Conservation (phyloP, 2,329 filamentous ascomycete species). For the Cercospora nicotianae region DNA sequence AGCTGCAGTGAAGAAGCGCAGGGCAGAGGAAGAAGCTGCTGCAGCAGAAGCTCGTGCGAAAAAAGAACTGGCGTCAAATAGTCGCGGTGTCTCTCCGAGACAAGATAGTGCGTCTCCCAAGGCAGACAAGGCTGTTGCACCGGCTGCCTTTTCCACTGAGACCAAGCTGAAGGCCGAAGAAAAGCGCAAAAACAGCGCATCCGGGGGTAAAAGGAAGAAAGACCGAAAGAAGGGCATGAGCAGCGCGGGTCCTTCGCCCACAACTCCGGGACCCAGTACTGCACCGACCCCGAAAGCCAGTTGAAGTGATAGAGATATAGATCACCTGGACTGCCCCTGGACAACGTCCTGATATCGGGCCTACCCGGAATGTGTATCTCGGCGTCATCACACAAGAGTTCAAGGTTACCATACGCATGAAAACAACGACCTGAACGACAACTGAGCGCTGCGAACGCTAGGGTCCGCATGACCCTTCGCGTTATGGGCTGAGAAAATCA, state of each 20-base stretch:
- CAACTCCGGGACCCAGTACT: slow-evolving; percentile 23
- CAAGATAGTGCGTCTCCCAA: slow-evolving; percentile 8
- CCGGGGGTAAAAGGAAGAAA: slow-evolving; percentile 23
- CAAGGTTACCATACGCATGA: not conserved
- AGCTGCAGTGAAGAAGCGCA: slow-evolving; percentile 45
- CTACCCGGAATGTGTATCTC: not conserved
- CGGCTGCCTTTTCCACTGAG: slow-evolving; percentile 26
- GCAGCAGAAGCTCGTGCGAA: slow-evolving; percentile 29
- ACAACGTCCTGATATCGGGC: not conserved
- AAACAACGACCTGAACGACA: not conserved
- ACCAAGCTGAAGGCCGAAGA: slow-evolving; percentile 21
- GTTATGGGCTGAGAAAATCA: not conserved
- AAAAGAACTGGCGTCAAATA: slow-evolving; percentile 20
- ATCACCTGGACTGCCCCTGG: not conserved
- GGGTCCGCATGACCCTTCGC: not conserved
- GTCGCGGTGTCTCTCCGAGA: slow-evolving; percentile 17
- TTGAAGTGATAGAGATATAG: not conserved
- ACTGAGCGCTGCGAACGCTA: not conserved
- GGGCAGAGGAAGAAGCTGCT: slow-evolving; percentile 39
- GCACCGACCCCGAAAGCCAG: slow-evolving; percentile 10
- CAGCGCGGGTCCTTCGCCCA: slow-evolving; percentile 24
- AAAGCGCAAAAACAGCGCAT: slow-evolving; percentile 20
- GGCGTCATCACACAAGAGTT: not conserved
- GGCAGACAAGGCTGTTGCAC: slow-evolving; percentile 16
- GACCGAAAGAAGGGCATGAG: slow-evolving; percentile 27